Evolutionary conservation across 2,329 filamentous ascomycete species (phyloP).

Genomic region (Rosellinia necatrix): DNA sequence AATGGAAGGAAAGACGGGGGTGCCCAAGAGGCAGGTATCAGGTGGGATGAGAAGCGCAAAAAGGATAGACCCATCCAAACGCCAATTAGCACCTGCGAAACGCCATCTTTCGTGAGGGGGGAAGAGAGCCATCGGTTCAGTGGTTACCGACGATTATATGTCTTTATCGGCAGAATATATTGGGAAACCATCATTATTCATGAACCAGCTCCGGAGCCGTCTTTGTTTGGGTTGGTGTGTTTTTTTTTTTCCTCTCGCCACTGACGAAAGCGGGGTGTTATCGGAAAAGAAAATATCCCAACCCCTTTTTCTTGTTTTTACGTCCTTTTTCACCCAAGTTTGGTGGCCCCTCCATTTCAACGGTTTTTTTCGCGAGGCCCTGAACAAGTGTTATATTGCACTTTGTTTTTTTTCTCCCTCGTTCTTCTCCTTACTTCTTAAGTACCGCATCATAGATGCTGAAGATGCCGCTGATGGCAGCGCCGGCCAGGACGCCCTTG

Average conservation of each 20-base stretch:
- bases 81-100: constrained; percentile 35
- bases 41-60: constrained; percentile 22
- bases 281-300: too few relatives aligned
- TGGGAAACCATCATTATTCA: constrained; percentile 5
- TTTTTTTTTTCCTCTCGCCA: too few relatives aligned
- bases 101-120: constrained; percentile 33
- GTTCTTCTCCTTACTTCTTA: constrained; percentile 65
- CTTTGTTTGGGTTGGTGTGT: not conserved
- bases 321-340: not conserved
- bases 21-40: constrained; percentile 35
- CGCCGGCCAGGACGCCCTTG: constrained; percentile 69
- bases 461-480: constrained; percentile 68
- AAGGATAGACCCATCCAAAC: constrained; percentile 29
- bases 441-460: constrained; percentile 80
- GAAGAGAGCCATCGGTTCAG: too few relatives aligned
- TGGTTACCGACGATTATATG: too few relatives aligned
- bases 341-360: not conserved
- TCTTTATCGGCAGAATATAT: constrained; percentile 1
- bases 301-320: too few relatives aligned
- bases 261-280: constrained; percentile 1
- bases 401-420: too few relatives aligned
- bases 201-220: constrained; percentile 12
- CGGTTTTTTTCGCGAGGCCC: too few relatives aligned
- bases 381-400: too few relatives aligned
- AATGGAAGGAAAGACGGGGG: too few relatives aligned